These are phyloP conservation scores for Cydonia oblonga DNA, from an alignment of 331 rosid genomes.

Conservation along the genomic window DNA sequence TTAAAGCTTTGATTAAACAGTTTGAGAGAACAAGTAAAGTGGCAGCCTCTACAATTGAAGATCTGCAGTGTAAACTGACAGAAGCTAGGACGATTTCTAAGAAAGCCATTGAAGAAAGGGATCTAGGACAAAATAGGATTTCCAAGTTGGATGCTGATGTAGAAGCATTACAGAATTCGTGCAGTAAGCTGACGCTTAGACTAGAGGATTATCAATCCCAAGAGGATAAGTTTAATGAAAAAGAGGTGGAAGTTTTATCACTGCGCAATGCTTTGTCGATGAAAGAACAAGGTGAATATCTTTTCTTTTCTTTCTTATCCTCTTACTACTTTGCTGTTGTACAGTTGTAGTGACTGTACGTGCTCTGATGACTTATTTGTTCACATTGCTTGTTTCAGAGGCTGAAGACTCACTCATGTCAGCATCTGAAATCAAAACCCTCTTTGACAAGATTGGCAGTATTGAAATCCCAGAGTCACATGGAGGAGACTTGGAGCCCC, in stretches of 20 bases:
- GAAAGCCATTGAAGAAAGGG: slow-evolving; percentile 51
- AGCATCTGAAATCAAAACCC: slow-evolving; percentile 50
- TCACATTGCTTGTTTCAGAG: slow-evolving; percentile 34
- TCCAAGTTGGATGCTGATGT: slow-evolving; percentile 55
- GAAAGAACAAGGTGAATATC: slow-evolving; percentile 58
- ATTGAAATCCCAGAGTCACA: slow-evolving; percentile 36
- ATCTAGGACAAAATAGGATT: slow-evolving; percentile 40
- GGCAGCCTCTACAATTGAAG: slow-evolving; percentile 44
- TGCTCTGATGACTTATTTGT: slow-evolving; percentile 21
- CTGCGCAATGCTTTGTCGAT: slow-evolving; percentile 27
- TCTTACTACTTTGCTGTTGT: slow-evolving; percentile 5
- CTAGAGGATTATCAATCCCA: slow-evolving; percentile 39
- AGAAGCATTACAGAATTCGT: slow-evolving; percentile 44
- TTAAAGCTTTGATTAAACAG: slow-evolving; percentile 35
- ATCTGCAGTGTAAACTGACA: slow-evolving; percentile 48
- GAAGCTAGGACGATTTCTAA: slow-evolving; percentile 34
- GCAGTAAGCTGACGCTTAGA: slow-evolving; percentile 42
- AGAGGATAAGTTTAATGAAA: slow-evolving; percentile 46
- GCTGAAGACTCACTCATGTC: slow-evolving; percentile 49
- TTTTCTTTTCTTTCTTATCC: neutral
- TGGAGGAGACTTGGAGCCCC: slow-evolving; percentile 30
- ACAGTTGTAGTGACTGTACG: neutral
- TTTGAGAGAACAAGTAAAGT: slow-evolving; percentile 37
- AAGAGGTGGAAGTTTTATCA: slow-evolving; percentile 62
- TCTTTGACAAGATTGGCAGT: slow-evolving; percentile 48